Percentiles rank a stretch among this genome's conserved stretches.
These are phyloP conservation scores for Microdochium trichocladiopsis DNA, from an alignment of 2,329 filamentous ascomycete genomes.

Conservation along the genomic window DNA sequence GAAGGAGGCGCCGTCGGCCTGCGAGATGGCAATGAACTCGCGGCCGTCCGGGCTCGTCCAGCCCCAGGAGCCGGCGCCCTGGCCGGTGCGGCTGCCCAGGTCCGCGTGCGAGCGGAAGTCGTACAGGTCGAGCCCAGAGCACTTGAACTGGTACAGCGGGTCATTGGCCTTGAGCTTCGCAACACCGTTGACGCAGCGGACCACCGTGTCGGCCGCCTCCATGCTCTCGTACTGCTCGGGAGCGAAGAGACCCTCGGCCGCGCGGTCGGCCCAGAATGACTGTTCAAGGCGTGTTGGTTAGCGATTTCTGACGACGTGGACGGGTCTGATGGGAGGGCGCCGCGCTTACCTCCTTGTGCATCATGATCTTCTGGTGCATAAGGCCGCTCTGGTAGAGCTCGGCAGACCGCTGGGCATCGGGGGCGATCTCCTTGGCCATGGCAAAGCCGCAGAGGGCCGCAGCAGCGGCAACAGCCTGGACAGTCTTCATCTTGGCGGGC, in stretches of 20 bases:
- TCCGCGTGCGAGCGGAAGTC: slow-evolving; percentile 27
- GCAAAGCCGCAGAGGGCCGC: slow-evolving; percentile 16
- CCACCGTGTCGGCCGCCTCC: slow-evolving; percentile 9
- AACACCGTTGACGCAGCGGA: slow-evolving; percentile 16
- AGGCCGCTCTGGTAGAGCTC: slow-evolving; percentile 22
- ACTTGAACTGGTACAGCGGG: slow-evolving; percentile 20
- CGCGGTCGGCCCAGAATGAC: slow-evolving; percentile 20
- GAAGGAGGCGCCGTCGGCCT: slow-evolving; percentile 47
- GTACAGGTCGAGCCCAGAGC: slow-evolving; percentile 24
- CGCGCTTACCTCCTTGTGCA: slow-evolving; percentile 18
- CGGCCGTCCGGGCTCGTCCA: slow-evolving; percentile 44
- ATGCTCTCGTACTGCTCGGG: slow-evolving; percentile 20
- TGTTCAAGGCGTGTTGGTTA: slow-evolving; percentile 1
- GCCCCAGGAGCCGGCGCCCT: slow-evolving; percentile 39
- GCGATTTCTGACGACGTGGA: not conserved
- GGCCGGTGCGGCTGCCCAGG: slow-evolving; percentile 22
- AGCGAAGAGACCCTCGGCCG: slow-evolving; percentile 17
- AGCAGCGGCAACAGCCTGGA: slow-evolving; percentile 14
- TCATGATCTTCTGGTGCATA: slow-evolving; percentile 22
- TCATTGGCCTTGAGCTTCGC: slow-evolving; percentile 15
- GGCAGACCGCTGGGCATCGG: slow-evolving; percentile 16
- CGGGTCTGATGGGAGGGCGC: too few species aligned
- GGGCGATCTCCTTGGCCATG: slow-evolving; percentile 20
- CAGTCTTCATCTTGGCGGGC: slow-evolving; percentile 20
- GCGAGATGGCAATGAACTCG: slow-evolving; percentile 47